A percentile compares a stretch with the other conserved stretches of the same genome.
These are phyloP conservation scores for Polysphondylium violaceum DNA, from an alignment of 78 protist species.

Conservation along the genomic window DNA sequence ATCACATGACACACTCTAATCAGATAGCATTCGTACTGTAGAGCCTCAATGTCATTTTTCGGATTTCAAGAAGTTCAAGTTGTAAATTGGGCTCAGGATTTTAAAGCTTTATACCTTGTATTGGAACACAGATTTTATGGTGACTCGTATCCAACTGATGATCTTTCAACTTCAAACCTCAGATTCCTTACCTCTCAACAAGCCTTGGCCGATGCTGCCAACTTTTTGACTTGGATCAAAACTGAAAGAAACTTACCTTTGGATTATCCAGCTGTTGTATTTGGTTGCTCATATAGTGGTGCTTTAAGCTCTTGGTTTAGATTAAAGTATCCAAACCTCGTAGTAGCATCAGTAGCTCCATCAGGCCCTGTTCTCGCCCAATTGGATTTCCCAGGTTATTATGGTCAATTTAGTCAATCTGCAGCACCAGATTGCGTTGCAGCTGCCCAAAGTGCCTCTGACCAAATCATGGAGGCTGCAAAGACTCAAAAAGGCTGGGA, in stretches of 20 bases:
- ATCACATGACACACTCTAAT: not conserved
- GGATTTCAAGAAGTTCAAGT: conserved; percentile 57
- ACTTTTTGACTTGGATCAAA: conserved; percentile 41
- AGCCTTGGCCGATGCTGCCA: conserved; percentile 82
- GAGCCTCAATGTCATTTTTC: conserved; percentile 25
- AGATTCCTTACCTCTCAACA: conserved; percentile 48
- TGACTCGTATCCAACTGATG: conserved; percentile 42
- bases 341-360: conserved; percentile 68
- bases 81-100: conserved; percentile 46
- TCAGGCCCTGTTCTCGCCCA: conserved; percentile 84
- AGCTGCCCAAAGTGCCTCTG: conserved; percentile 38
- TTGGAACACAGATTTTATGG: conserved; percentile 82
- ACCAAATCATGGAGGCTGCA: conserved; percentile 25
- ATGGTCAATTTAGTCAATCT: conserved; percentile 32
- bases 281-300: conserved; percentile 84
- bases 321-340: conserved; percentile 35
- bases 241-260: not conserved
- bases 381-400: conserved; percentile 71
- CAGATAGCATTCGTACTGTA: not conserved
- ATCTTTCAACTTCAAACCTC: conserved; percentile 60
- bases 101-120: conserved; percentile 47
- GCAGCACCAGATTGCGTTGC: conserved; percentile 42
- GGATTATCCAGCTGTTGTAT: conserved; percentile 28
- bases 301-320: conserved; percentile 74
- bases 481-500: not conserved